Evolutionary conservation across 148 eudicot genomes (phyloP).

Genomic region (Fallopia convolvulus): DNA sequence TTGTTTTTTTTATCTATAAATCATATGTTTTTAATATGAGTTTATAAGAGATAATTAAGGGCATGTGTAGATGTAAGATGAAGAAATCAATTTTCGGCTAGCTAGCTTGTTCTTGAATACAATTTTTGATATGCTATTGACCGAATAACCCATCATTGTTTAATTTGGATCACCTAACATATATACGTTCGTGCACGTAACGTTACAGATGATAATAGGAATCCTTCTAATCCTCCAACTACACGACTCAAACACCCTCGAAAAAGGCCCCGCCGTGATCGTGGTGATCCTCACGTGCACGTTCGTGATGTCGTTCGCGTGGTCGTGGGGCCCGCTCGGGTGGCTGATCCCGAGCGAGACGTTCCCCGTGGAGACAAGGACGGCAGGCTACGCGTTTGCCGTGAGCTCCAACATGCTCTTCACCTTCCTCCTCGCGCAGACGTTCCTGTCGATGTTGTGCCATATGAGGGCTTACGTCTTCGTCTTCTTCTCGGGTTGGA

Average conservation of each 20-base stretch:
- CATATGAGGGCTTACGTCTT: conserved; percentile 31
- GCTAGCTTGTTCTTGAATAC: conserved; percentile 2
- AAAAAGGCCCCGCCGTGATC: conserved; percentile 21
- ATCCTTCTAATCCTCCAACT: conserved; percentile 28
- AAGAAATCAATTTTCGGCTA: not conserved
- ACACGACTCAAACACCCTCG: conserved; percentile 23
- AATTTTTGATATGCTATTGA: no score
- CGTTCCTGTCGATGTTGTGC: conserved; percentile 47
- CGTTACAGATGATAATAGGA: conserved; percentile 38
- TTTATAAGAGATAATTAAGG: not conserved
- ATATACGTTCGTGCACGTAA: no score
- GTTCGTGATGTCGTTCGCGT: conserved; percentile 59
- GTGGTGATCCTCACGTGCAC: conserved; percentile 51
- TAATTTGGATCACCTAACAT: no score
- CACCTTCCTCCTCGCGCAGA: conserved; percentile 48
- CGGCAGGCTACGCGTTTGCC: conserved; percentile 32
- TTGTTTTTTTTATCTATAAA: no score
- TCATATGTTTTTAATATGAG: not conserved
- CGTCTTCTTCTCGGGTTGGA: conserved; percentile 44
- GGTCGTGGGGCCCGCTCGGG: conserved; percentile 62
- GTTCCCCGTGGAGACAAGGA: conserved; percentile 41
- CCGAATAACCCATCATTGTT: no score
- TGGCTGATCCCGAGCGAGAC: conserved; percentile 52
- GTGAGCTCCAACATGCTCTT: conserved; percentile 45
- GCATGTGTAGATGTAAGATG: no score